phyloP scores from a whole-genome alignment of 2,329 filamentous ascomycete species.

The Pseudogymnoascus destructans region DNA sequence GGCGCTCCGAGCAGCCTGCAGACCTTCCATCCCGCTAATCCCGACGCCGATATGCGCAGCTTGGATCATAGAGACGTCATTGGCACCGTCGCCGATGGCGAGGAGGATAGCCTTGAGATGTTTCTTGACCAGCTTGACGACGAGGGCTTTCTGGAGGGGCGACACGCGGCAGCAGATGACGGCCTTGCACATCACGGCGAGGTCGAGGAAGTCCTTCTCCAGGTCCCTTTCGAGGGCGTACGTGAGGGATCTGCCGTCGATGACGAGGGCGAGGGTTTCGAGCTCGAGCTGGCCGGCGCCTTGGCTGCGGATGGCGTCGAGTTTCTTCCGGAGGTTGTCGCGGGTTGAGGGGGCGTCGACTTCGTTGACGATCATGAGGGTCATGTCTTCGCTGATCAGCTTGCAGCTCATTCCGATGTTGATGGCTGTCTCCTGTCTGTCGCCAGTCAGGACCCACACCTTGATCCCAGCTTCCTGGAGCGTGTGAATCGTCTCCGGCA shows the following conservation, averaged over 20 bases:
- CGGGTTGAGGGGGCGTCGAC: constrained; percentile 65
- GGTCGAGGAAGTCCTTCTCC: constrained; percentile 83
- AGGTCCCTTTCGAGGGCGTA: constrained; percentile 86
- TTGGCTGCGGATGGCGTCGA: constrained; percentile 79
- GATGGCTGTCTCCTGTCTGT: constrained; percentile 96
- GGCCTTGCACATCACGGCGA: constrained; percentile 95
- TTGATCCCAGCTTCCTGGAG: constrained; percentile 96
- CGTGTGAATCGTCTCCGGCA: constrained; percentile 95
- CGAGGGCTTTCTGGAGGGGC: constrained; percentile 88
- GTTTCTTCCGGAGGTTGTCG: constrained; percentile 85
- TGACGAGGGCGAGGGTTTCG: constrained; percentile 81
- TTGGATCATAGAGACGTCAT: constrained; percentile 99
- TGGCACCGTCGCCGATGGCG: constrained; percentile 93
- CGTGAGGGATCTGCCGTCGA: constrained; percentile 91
- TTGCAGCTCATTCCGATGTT: constrained; percentile 99
- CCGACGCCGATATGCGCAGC: constrained; percentile 95
- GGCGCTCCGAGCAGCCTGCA: constrained; percentile 89
- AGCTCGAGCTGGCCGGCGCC: constrained; percentile 62
- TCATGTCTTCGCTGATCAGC: constrained; percentile 97
- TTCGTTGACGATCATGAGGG: constrained; percentile 90
- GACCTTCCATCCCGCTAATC: constrained; percentile 92
- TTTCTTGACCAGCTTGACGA: constrained; percentile 92
- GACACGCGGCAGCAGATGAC: constrained; percentile 97
- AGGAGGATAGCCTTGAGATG: constrained; percentile 84
- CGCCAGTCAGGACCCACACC: constrained; percentile 94